Percentiles rank a stretch among this genome's conserved stretches.
phyloP scores from a whole-genome alignment of 2,329 filamentous ascomycete species.

The Scleromitrula shiraiana region DNA sequence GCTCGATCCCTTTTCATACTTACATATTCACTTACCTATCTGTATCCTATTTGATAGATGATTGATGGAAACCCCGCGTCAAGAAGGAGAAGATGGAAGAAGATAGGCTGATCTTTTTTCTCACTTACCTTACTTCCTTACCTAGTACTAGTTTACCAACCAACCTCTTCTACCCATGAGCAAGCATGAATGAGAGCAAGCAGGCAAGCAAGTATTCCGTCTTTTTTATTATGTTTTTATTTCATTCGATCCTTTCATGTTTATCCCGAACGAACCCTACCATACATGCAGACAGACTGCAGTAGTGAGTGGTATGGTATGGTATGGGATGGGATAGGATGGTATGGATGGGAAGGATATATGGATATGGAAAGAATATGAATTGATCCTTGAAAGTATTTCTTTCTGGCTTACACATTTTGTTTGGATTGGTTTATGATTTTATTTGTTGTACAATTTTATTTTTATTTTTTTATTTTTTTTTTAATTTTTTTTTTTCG shows the following conservation, averaged over 20 bases:
- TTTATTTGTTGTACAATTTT: conserved; percentile 12
- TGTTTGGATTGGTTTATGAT: conserved; percentile 25
- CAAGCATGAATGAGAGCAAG: too few species aligned
- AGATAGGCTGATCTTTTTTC: conserved; percentile 26
- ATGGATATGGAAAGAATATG: too few species aligned
- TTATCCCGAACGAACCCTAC: conserved; percentile 17
- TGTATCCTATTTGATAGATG: conserved; percentile 5
- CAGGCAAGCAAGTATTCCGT: conserved; percentile 15
- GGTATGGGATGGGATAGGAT: too few species aligned
- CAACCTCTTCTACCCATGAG: conserved; percentile 13
- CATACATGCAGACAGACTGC: conserved; percentile 26
- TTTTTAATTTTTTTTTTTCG: too few species aligned
- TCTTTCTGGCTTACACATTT: conserved; percentile 23
- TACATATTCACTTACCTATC: too few species aligned
- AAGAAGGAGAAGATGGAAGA: conserved; percentile 21
- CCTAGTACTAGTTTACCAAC: conserved; percentile 12
- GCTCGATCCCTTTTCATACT: conserved; percentile 30
- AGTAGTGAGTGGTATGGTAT: too few species aligned
- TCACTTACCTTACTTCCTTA: conserved; percentile 18
- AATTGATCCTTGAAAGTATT: conserved; percentile 24
- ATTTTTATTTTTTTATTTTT: too few species aligned
- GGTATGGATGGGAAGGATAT: too few species aligned
- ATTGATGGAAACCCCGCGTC: conserved; percentile 34
- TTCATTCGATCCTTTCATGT: conserved; percentile 26
- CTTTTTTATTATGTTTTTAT: too few species aligned